A percentile compares a stretch with the other conserved stretches of the same genome.
Evolutionary conservation across 257 asterid species (phyloP).

Genomic region (Solanum appendiculatum): DNA sequence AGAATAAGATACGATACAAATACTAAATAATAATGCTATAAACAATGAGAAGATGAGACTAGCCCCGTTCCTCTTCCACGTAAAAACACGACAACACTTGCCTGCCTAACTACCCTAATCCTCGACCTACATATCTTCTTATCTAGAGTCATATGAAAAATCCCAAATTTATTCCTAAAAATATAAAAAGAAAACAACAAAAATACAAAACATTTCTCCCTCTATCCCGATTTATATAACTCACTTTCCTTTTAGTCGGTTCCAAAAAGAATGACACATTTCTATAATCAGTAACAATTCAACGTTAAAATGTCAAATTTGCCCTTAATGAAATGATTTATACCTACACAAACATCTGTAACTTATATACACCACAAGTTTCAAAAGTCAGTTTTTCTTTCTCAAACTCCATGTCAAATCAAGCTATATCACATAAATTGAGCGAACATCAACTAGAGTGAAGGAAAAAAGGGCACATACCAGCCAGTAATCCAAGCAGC

Average conservation of each 20-base stretch:
- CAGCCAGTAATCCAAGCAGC: constrained; percentile 62
- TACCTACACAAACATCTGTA: too few species aligned
- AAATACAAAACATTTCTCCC: too few species aligned
- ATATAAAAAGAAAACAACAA: background rate
- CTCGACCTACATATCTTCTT: background rate
- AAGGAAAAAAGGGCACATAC: constrained; percentile 5
- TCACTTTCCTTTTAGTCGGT: too few species aligned
- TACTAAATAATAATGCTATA: background rate
- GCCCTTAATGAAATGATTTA: too few species aligned
- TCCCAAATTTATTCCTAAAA: background rate
- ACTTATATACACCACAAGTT: too few species aligned
- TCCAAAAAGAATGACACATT: too few species aligned
- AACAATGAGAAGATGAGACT: background rate
- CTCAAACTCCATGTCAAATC: too few species aligned
- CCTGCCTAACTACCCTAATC: background rate
- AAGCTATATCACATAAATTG: too few species aligned
- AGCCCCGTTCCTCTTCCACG: background rate
- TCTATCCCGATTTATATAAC: too few species aligned
- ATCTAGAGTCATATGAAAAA: background rate
- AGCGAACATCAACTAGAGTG: background rate
- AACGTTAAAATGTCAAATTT: too few species aligned
- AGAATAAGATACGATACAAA: background rate
- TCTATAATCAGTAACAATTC: too few species aligned
- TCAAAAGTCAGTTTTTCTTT: too few species aligned
- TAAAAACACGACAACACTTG: background rate